Evolutionary conservation across 805 yeast species (phyloP), one percentile per base, ranked within the genome.

Genomic region (Ogataea nitratoaversa): DNA sequence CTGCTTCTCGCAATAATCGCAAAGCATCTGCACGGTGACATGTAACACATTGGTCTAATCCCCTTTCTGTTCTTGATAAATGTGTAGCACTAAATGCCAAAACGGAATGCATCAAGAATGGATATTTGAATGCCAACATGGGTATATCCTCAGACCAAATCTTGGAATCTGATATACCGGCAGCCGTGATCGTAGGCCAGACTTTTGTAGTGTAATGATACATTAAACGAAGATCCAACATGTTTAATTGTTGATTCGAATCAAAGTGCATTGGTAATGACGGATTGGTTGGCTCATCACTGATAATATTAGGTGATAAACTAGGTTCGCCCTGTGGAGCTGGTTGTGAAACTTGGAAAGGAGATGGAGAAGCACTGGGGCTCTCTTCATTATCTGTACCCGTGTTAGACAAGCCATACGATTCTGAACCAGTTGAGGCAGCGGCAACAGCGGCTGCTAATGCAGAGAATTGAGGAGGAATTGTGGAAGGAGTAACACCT

Each of bases 11-110:
- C 38, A 91, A 65, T 32, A 88, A 65, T 38, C 89, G 67, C 35
- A 91, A 65, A 0, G 97, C 95, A 58, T 87, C 95, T 11, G 95
- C 86, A 30, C 97, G 66, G 62, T 91, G 97, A 37, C 79, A 72
- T 0, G 95, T 86, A 7, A 88, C 93, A 48, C 84, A 81, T 54
- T 82, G 84, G 53, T 84, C 93, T 46, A 84, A 69, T 0, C 90
- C 86, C 34, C 78, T 71, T 50, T 82, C 86, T 2, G 84, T 79
- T 45, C 95, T 67, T 5, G 93, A 79, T 37, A 90, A 65, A 65
- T 91, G 97, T 0, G 97, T 87, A 2, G 97, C 97, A 41, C 95
- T 81, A 54, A 91, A 86, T 19, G 95, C 95, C 39, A 91, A 67
- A 12, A 91, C 72, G 1, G 95, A 82, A 57, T 91, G 97, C 96